Percentiles rank a stretch among this genome's conserved stretches.
These are phyloP conservation scores for Ambrosia trifida DNA, from an alignment of 129 eudicot species.

Conservation along the genomic window DNA sequence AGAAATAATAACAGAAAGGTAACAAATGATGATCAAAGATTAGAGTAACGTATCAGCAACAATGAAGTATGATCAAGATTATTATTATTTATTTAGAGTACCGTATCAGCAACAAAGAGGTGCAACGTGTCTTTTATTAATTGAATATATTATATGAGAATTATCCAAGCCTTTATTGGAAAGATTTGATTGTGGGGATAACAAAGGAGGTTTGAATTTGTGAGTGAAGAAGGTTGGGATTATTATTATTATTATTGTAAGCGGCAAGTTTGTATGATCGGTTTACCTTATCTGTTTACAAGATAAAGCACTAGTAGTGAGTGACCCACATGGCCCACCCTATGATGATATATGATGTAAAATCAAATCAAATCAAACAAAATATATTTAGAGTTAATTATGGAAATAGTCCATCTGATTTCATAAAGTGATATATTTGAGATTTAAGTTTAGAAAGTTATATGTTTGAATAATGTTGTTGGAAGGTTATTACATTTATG, in stretches of 20 bases:
- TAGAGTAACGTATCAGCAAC: neutral
- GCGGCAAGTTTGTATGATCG: conserved; percentile 21
- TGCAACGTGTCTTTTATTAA: conserved; percentile 19
- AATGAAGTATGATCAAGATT: conserved; percentile 18
- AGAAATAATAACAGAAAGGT: neutral
- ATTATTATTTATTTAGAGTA: neutral
- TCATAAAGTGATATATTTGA: too few species aligned
- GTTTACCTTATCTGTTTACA: conserved; percentile 21
- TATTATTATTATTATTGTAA: neutral
- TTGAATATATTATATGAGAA: neutral
- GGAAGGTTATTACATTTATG: too few species aligned
- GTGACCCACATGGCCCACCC: too few species aligned
- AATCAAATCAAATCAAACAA: too few species aligned
- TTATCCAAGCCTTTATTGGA: neutral
- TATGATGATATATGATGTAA: too few species aligned
- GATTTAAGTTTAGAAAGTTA: too few species aligned
- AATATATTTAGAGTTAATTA: too few species aligned
- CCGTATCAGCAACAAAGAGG: conserved; percentile 20
- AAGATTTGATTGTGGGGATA: conserved; percentile 16
- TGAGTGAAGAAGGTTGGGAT: conserved; percentile 1
- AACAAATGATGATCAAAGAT: neutral
- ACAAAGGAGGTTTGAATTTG: conserved; percentile 16
- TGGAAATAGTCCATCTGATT: too few species aligned
- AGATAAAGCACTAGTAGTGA: neutral
- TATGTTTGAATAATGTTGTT: too few species aligned